phyloP scores from a whole-genome alignment of 78 protist species.

The Creolimax fragrantissima region DNA sequence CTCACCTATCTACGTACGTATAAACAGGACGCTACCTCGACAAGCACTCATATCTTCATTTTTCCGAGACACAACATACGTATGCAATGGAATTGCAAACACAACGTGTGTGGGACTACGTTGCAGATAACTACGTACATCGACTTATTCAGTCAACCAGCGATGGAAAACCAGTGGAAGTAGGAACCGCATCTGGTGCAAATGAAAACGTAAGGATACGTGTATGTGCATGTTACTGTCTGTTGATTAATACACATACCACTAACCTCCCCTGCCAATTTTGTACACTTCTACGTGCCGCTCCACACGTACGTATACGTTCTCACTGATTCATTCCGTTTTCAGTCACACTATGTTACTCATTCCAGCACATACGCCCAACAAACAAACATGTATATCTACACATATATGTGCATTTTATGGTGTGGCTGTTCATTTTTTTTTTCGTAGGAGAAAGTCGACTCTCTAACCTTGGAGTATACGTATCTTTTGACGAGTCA shows the following conservation, averaged over 20 bases:
- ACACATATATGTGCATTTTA: neutral
- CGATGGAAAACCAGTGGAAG: slow-evolving; percentile 69
- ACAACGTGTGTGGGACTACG: slow-evolving; percentile 91
- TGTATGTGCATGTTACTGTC: neutral
- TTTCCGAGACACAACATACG: slow-evolving; percentile 62
- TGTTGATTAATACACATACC: neutral
- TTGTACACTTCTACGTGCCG: neutral
- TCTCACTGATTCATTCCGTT: neutral
- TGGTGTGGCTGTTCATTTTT: neutral
- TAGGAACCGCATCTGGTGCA: neutral
- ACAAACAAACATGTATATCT: neutral
- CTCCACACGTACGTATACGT: neutral
- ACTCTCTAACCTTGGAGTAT: slow-evolving; percentile 42
- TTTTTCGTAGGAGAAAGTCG: neutral
- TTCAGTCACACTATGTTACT: neutral
- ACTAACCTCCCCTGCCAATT: neutral
- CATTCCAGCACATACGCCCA: neutral
- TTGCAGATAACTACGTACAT: slow-evolving; percentile 64
- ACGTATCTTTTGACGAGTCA: slow-evolving; percentile 57
- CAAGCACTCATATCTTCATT: slow-evolving; percentile 78
- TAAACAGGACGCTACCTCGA: slow-evolving; percentile 40
- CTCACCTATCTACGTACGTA: slow-evolving; percentile 43
- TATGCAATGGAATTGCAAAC: slow-evolving; percentile 77
- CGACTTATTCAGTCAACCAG: slow-evolving; percentile 53
- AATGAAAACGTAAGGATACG: neutral